Evolutionary conservation across 2,329 filamentous ascomycete species (phyloP).

Genomic region (Colletotrichum tofieldiae): DNA sequence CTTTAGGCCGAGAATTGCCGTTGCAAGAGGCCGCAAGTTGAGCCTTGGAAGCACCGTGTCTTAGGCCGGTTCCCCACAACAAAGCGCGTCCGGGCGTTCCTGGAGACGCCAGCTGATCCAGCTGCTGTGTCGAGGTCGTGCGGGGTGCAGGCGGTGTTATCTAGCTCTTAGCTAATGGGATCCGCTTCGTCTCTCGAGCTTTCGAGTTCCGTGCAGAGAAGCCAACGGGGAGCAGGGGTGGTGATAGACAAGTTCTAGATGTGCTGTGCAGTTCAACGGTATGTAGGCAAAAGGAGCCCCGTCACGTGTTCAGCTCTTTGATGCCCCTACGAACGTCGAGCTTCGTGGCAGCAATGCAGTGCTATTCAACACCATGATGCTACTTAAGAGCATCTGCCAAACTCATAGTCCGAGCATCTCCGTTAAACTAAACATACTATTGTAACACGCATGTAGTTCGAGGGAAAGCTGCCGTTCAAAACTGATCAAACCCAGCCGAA

Average conservation of each 20-base stretch:
- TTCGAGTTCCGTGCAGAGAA: background rate
- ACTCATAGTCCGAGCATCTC: background rate
- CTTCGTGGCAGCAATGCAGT: too few relatives aligned
- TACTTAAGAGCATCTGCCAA: background rate
- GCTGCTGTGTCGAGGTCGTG: constrained; percentile 24
- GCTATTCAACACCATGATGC: too few relatives aligned
- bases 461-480: background rate
- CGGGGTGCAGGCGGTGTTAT: constrained; percentile 36
- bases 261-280: background rate
- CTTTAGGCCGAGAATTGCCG: constrained; percentile 28
- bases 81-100: constrained; percentile 33
- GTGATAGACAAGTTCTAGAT: too few relatives aligned
- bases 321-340: background rate
- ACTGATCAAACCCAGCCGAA: background rate
- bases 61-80: constrained; percentile 26
- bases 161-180: constrained; percentile 38
- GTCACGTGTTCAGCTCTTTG: background rate
- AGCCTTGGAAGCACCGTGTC: constrained; percentile 6
- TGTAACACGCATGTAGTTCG: background rate
- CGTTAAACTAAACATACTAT: background rate
- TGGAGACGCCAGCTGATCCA: constrained; percentile 17
- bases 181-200: constrained; percentile 13
- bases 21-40: background rate
- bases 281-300: background rate
- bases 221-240: background rate